A percentile compares a stretch with the other conserved stretches of the same genome.
These are phyloP conservation scores for Ramalina peruviana DNA, from an alignment of 495 filamentous ascomycete genomes.

Conservation along the genomic window DNA sequence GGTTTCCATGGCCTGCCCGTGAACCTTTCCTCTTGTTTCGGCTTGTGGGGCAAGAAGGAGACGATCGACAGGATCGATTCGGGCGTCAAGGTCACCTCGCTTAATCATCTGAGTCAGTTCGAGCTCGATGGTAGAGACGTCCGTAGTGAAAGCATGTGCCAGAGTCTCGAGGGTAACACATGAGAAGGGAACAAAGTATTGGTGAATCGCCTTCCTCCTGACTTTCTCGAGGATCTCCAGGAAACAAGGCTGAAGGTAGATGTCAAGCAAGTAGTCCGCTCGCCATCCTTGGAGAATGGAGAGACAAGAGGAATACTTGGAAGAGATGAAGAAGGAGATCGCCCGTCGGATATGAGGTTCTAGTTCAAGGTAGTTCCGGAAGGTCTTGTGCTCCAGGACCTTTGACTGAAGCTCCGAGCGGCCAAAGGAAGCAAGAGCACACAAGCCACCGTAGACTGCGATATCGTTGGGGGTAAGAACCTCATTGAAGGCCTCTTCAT, in stretches of 20 bases:
- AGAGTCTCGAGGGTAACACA: slow-evolving; percentile 57
- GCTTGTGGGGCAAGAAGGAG: slow-evolving; percentile 57
- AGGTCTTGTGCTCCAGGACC: slow-evolving; percentile 65
- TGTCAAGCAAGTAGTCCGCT: slow-evolving; percentile 75
- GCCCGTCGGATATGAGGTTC: slow-evolving; percentile 91
- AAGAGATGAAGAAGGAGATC: slow-evolving; percentile 72
- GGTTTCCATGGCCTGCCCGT: slow-evolving; percentile 48
- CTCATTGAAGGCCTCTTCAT: slow-evolving; percentile 50
- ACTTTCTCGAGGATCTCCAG: slow-evolving; percentile 54
- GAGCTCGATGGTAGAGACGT: slow-evolving; percentile 48
- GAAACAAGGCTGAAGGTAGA: slow-evolving; percentile 70
- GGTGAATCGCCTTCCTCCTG: slow-evolving; percentile 79
- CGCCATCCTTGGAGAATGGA: slow-evolving; percentile 67
- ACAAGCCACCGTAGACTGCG: slow-evolving; percentile 80
- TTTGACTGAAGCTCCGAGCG: slow-evolving; percentile 55
- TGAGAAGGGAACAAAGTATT: slow-evolving; percentile 75
- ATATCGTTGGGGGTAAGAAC: slow-evolving; percentile 75
- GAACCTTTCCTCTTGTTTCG: slow-evolving; percentile 52
- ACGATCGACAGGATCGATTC: slow-evolving; percentile 71
- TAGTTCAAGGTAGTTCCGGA: slow-evolving; percentile 79
- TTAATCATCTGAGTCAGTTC: slow-evolving; percentile 71
- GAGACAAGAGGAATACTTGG: slow-evolving; percentile 74
- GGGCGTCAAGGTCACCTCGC: slow-evolving; percentile 52
- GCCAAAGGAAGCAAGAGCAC: slow-evolving; percentile 82
- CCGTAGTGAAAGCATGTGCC: slow-evolving; percentile 46